Percentiles rank a stretch among this genome's conserved stretches.
Evolutionary conservation across 768 basidiomycete genomes (phyloP).

Genomic region (Omphalotus guepiniiformis): DNA sequence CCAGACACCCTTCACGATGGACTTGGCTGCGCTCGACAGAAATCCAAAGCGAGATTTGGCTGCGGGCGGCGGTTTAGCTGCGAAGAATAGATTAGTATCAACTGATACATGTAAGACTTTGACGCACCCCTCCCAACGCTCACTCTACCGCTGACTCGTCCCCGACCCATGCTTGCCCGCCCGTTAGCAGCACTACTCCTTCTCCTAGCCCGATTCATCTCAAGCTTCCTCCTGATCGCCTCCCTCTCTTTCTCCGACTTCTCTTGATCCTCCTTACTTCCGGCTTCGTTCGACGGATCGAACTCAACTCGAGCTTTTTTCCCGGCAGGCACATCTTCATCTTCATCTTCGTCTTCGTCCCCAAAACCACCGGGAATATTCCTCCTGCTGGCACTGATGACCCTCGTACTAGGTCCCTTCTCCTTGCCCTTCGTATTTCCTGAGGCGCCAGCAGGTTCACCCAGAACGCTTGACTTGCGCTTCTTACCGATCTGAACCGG

Average conservation of each 20-base stretch:
- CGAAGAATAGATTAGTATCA: constrained; percentile 7
- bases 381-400: constrained; percentile 43
- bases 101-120: no score
- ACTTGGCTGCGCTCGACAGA: constrained; percentile 62
- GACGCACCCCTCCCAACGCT: constrained; percentile 38
- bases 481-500: constrained; percentile 33
- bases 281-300: constrained; percentile 25
- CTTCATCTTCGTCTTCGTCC: constrained; percentile 45
- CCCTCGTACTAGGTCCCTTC: constrained; percentile 31
- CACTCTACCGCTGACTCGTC: constrained; percentile 36
- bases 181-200: constrained; percentile 59
- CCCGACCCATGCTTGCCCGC: constrained; percentile 22
- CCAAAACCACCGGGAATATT: constrained; percentile 57
- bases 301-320: constrained; percentile 8
- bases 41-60: constrained; percentile 63
- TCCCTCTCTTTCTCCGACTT: constrained; percentile 49
- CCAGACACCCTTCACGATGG: constrained; percentile 72
- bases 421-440: constrained; percentile 25
- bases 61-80: constrained; percentile 36
- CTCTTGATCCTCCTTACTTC: constrained; percentile 33
- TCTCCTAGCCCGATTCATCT: constrained; percentile 61
- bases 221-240: constrained; percentile 59
- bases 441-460: constrained; percentile 19
- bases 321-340: constrained; percentile 22
- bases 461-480: constrained; percentile 52